These are phyloP conservation scores for Rhizopus sp. DNA, from an alignment of 371 early-diverging fungal species.

Conservation along the genomic window DNA sequence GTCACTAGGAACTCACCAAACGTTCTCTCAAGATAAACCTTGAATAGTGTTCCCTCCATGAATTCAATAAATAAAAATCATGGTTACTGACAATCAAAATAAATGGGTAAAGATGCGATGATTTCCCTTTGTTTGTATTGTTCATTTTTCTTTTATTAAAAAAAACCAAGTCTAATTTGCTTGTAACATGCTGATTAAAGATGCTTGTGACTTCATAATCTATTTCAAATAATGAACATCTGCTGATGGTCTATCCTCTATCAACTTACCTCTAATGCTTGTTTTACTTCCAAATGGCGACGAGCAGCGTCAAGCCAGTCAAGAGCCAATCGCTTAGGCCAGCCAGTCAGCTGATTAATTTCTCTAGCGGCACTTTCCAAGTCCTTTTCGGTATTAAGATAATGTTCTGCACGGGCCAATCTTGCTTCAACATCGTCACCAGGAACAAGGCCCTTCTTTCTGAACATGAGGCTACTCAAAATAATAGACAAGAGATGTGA, in stretches of 20 bases:
- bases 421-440: constrained; percentile 92
- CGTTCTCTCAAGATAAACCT: too few species aligned
- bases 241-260: not conserved
- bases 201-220: constrained; percentile 28
- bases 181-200: constrained; percentile 33
- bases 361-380: constrained; percentile 92
- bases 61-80: too few species aligned
- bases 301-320: constrained; percentile 92
- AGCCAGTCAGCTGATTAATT: constrained; percentile 91
- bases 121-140: too few species aligned
- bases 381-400: constrained; percentile 71
- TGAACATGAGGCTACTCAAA: constrained; percentile 80
- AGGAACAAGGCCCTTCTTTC: constrained; percentile 83
- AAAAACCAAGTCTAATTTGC: constrained; percentile 21
- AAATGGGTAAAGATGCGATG: too few species aligned
- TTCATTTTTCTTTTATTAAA: not conserved
- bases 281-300: constrained; percentile 85
- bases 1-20: too few species aligned
- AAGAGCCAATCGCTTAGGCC: constrained; percentile 86
- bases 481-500: constrained; percentile 77
- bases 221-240: not conserved
- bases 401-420: constrained; percentile 80
- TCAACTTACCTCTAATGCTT: constrained; percentile 79
- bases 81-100: too few species aligned
- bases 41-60: too few species aligned